These are phyloP conservation scores for Ustanciosporium gigantosporum DNA, from an alignment of 1,284 basidiomycete species.

Conservation along the genomic window DNA sequence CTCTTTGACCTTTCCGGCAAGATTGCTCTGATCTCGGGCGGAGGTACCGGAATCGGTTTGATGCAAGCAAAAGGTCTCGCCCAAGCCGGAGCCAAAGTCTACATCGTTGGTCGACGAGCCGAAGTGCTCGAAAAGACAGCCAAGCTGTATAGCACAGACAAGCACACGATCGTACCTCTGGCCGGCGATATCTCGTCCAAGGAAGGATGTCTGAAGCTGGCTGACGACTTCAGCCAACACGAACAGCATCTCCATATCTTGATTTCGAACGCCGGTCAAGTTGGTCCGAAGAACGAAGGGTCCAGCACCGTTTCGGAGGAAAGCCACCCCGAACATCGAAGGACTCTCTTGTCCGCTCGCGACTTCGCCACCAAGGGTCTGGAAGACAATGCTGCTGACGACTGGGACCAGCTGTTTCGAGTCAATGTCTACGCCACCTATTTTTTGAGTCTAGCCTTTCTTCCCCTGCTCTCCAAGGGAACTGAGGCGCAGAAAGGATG, in stretches of 20 bases:
- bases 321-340: conserved; percentile 38
- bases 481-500: conserved; percentile 24
- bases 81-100: conserved; percentile 77
- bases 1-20: conserved; percentile 53
- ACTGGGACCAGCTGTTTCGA: conserved; percentile 48
- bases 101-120: conserved; percentile 62
- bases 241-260: conserved; percentile 42
- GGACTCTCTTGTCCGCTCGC: conserved; percentile 17
- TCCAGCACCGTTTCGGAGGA: conserved; percentile 34
- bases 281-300: conserved; percentile 40
- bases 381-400: conserved; percentile 40
- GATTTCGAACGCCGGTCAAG: conserved; percentile 38
- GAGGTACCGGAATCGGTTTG: conserved; percentile 74
- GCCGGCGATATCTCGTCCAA: conserved; percentile 34
- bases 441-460: conserved; percentile 41
- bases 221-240: conserved; percentile 23
- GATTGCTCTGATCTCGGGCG: conserved; percentile 76
- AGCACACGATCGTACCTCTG: conserved; percentile 21
- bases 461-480: conserved; percentile 38
- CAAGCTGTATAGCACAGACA: conserved; percentile 29
- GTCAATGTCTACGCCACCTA: conserved; percentile 37
- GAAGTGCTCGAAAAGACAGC: conserved; percentile 41
- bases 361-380: conserved; percentile 36
- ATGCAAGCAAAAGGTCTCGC: conserved; percentile 77
- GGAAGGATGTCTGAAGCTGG: conserved; percentile 29